Conservation (phyloP, 371 early-diverging fungal genomes). For the Mucor indicus region DNA sequence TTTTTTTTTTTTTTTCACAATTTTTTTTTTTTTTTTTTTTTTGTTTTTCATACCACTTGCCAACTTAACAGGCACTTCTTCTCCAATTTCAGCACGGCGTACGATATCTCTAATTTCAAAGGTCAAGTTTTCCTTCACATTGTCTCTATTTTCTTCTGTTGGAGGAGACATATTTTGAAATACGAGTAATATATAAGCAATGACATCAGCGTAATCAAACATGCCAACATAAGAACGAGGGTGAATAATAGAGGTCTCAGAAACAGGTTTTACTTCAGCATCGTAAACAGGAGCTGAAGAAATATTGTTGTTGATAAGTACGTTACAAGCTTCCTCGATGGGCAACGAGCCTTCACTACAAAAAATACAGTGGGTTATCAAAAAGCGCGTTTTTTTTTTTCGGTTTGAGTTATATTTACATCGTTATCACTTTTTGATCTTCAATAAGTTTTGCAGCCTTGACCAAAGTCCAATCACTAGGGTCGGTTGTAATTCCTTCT, state of each 20-base stretch:
- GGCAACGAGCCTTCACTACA: slow-evolving; percentile 43
- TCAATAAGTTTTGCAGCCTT: slow-evolving; percentile 48
- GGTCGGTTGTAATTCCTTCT: slow-evolving; percentile 57
- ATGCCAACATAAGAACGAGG: slow-evolving; percentile 65
- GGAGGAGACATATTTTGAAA: slow-evolving; percentile 11
- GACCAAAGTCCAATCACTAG: slow-evolving; percentile 62
- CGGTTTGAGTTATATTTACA: no score
- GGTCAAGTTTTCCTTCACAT: slow-evolving; percentile 9
- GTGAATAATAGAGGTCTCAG: slow-evolving; percentile 19
- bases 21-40: no score
- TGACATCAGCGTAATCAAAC: slow-evolving; percentile 84
- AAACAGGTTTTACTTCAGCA: background rate
- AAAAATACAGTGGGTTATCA: no score
- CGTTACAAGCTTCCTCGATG: slow-evolving; percentile 49
- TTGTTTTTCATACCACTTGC: slow-evolving; percentile 53
- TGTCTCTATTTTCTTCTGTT: no score
- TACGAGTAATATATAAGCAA: slow-evolving; percentile 42
- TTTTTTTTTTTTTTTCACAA: no score
- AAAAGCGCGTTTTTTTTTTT: no score
- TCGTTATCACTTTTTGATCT: slow-evolving; percentile 54
- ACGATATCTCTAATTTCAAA: slow-evolving; percentile 59
- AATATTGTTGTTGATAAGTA: slow-evolving; percentile 41
- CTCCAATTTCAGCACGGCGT: slow-evolving; percentile 49
- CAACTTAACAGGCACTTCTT: slow-evolving; percentile 62
- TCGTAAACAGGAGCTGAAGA: slow-evolving; percentile 82